These are phyloP conservation scores for Xylaria sp. DNA, from an alignment of 2,329 filamentous ascomycete species.

Conservation along the genomic window DNA sequence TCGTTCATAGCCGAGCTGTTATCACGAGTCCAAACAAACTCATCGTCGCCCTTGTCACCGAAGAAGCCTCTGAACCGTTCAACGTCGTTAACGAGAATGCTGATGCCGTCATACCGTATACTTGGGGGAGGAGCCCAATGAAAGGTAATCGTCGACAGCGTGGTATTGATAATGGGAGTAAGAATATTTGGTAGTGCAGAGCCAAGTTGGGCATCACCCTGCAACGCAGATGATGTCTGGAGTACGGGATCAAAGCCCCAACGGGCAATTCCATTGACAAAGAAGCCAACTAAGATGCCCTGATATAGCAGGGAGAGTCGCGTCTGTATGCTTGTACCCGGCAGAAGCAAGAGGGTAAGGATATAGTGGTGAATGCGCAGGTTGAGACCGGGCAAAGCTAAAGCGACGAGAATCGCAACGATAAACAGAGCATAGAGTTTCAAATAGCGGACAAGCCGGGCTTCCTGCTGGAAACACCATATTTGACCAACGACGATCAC, in stretches of 20 bases:
- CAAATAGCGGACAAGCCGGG: conserved; percentile 80
- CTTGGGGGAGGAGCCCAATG: conserved; percentile 61
- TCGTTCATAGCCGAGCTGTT: conserved; percentile 61
- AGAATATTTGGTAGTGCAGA: conserved; percentile 69
- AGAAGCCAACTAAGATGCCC: conserved; percentile 87
- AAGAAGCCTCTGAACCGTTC: conserved; percentile 82
- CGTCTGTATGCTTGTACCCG: conserved; percentile 89
- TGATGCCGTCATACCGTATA: conserved; percentile 76
- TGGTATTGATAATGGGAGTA: conserved; percentile 59
- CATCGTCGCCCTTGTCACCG: conserved; percentile 61
- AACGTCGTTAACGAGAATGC: conserved; percentile 85
- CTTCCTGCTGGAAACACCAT: conserved; percentile 88
- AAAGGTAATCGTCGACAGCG: conserved; percentile 74
- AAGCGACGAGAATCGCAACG: conserved; percentile 72
- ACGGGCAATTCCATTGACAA: conserved; percentile 91
- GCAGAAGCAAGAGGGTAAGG: conserved; percentile 84
- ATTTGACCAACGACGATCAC: conserved; percentile 78
- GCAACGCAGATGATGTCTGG: conserved; percentile 80
- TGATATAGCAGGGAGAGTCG: conserved; percentile 87
- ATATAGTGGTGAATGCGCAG: conserved; percentile 95
- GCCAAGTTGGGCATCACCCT: conserved; percentile 72
- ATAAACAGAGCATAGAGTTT: conserved; percentile 79
- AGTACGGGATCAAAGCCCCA: conserved; percentile 94
- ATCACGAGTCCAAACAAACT: conserved; percentile 71
- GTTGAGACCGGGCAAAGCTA: conserved; percentile 79